Conservation (phyloP, 2,329 filamentous ascomycete species). For the Pseudogymnoascus sp. region DNA sequence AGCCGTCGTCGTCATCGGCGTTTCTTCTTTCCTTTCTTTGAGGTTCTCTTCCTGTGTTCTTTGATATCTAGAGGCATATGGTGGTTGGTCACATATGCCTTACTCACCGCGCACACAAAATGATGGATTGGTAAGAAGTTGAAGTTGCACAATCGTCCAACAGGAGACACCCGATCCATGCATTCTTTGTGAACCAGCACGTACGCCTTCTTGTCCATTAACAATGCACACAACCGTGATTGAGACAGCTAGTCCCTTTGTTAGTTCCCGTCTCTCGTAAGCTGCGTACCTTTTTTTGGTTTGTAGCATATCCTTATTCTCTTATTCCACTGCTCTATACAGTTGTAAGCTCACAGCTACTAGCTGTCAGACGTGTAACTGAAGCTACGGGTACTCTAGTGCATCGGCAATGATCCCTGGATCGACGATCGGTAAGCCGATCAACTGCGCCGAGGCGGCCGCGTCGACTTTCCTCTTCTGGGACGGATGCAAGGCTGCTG, state of each 20-base stretch:
- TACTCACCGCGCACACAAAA: background rate
- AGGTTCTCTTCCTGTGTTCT: background rate
- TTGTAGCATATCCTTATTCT: background rate
- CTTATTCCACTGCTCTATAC: background rate
- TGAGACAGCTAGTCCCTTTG: too few species aligned
- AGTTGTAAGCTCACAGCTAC: background rate
- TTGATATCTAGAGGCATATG: background rate
- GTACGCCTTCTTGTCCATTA: background rate
- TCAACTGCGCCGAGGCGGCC: background rate
- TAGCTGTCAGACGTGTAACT: background rate
- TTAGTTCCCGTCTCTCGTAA: background rate
- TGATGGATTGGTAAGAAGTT: background rate
- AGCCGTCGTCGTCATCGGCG: background rate
- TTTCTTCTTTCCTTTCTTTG: background rate
- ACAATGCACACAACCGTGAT: background rate
- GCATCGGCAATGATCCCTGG: background rate
- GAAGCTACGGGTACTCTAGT: background rate
- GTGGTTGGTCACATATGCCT: background rate
- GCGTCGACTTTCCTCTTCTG: conserved; percentile 5
- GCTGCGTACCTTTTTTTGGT: background rate
- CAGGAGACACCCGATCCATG: background rate
- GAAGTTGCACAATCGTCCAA: background rate
- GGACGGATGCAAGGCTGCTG: background rate
- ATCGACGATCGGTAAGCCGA: background rate
- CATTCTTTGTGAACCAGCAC: background rate